phyloP scores from a whole-genome alignment of 768 basidiomycete species.

The Serendipita vermifera region DNA sequence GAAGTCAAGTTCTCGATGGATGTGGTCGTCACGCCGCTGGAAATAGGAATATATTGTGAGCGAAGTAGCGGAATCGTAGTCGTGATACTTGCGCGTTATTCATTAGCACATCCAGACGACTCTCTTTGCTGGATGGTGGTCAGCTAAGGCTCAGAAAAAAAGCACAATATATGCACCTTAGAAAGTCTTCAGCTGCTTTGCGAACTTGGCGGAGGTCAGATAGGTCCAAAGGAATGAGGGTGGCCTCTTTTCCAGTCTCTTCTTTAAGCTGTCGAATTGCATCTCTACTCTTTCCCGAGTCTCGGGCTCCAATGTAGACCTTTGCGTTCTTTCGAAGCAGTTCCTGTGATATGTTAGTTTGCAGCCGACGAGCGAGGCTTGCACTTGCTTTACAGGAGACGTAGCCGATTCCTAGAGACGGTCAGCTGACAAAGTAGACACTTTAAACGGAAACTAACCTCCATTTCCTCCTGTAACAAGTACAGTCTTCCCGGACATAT shows the following conservation, averaged over 20 bases:
- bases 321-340: conserved; percentile 23
- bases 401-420: too few species aligned
- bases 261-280: conserved; percentile 18
- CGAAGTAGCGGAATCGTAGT: neutral
- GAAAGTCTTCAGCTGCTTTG: conserved; percentile 12
- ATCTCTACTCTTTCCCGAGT: conserved; percentile 18
- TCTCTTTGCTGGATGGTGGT: neutral
- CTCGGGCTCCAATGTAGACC: conserved; percentile 24
- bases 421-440: too few species aligned
- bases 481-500: too few species aligned
- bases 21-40: conserved; percentile 25
- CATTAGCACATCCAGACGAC: neutral
- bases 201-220: conserved; percentile 13
- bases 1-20: conserved; percentile 24
- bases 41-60: neutral
- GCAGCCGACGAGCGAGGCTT: too few species aligned
- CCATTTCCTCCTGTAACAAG: too few species aligned
- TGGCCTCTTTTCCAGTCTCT: conserved; percentile 9
- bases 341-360: too few species aligned
- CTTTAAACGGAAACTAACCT: too few species aligned
- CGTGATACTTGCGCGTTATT: neutral
- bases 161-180: neutral
- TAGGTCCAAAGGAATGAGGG: conserved; percentile 4
- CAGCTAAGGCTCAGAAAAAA: neutral
- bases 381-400: too few species aligned